Evolutionary conservation across 2,329 filamentous ascomycete genomes (phyloP).

Genomic region (Rhynchosporium agropyri): DNA sequence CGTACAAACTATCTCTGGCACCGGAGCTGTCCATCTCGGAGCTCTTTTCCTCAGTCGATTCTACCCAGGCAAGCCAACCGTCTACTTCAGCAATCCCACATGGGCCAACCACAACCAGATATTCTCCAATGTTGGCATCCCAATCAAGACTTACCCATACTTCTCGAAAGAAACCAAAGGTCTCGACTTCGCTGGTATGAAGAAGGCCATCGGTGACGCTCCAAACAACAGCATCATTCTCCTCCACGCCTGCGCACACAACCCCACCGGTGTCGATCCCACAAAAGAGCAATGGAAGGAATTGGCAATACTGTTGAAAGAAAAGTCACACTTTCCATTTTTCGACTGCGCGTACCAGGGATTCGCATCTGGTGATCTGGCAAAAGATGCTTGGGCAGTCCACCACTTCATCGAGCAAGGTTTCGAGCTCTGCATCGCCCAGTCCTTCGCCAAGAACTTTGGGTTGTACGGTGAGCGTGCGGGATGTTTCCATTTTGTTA

Average conservation of each 20-base stretch:
- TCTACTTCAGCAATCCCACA: conserved; percentile 93
- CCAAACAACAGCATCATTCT: conserved; percentile 83
- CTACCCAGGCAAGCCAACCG: conserved; percentile 72
- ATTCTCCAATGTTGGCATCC: conserved; percentile 85
- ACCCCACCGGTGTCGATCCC: conserved; percentile 95
- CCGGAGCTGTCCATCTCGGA: conserved; percentile 90
- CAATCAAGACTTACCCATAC: conserved; percentile 86
- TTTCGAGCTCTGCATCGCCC: conserved; percentile 84
- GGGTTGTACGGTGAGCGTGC: conserved; percentile 96
- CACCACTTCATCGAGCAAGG: conserved; percentile 92
- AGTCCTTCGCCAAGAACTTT: conserved; percentile 98
- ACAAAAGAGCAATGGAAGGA: conserved; percentile 93
- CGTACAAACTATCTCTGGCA: conserved; percentile 95
- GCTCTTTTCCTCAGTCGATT: conserved; percentile 93
- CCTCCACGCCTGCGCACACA: conserved; percentile 95
- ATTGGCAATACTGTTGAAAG: conserved; percentile 74
- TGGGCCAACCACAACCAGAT: conserved; percentile 99
- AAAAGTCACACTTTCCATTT: conserved; percentile 91
- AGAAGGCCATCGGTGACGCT: conserved; percentile 67
- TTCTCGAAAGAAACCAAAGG: conserved; percentile 87
- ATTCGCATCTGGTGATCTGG: conserved; percentile 89
- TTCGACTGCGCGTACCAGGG: conserved; percentile 98
- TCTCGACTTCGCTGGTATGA: conserved; percentile 90
- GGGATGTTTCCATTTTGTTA: conserved; percentile 93
- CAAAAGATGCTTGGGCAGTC: conserved; percentile 86